Conservation (phyloP, 495 filamentous ascomycete species). For the Xylaria intraflava region DNA sequence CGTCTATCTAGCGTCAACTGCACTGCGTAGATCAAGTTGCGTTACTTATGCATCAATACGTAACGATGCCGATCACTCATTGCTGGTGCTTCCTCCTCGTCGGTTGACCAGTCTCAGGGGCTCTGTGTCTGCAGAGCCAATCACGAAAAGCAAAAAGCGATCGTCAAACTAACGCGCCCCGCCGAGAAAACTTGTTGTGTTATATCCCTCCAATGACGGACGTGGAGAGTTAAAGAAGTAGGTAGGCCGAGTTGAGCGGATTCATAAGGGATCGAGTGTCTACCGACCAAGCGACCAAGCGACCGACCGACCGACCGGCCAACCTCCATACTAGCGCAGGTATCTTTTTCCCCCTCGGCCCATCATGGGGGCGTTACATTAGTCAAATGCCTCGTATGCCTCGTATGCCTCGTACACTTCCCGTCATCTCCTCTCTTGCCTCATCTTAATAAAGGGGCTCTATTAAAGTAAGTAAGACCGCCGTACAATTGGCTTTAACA, state of each 20-base stretch:
- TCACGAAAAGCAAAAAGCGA: slow-evolving; percentile 8
- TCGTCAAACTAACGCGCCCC: slow-evolving; percentile 4
- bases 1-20: no score
- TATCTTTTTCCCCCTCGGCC: no score
- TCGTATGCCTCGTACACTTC: neutral
- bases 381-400: neutral
- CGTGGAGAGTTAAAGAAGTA: no score
- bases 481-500: no score
- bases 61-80: neutral
- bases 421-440: neutral
- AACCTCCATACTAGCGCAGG: no score
- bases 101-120: neutral
- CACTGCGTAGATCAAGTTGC: no score
- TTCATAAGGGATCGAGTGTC: no score
- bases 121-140: slow-evolving; percentile 1
- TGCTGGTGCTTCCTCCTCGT: neutral
- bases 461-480: no score
- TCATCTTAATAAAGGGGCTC: neutral
- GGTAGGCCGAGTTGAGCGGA: no score
- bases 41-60: neutral
- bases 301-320: no score
- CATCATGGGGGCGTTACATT: no score
- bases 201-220: neutral
- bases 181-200: neutral
- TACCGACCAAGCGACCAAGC: no score